Evolutionary conservation across 768 basidiomycete species (phyloP), one percentile per base, ranked within the genome.

Genomic region (Russula compacta): DNA sequence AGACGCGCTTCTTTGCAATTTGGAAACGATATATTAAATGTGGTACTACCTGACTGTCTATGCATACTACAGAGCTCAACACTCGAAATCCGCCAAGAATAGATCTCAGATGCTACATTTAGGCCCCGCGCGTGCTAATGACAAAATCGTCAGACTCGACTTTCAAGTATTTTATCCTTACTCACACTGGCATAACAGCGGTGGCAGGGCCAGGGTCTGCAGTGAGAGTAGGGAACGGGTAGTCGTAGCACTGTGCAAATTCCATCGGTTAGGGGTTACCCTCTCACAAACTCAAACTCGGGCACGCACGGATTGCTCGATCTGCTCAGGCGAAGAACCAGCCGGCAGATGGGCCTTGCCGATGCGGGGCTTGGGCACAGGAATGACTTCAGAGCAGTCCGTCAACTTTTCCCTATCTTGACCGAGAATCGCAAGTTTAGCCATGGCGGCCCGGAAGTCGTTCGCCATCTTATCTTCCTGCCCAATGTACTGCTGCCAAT

Each of bases 401-500:
- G 65, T 44, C 50, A 69, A 24, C 3, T 64, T 24, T 1, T 2
- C 1, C n/a, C 49, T 32, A 12, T 69, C 49, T 36, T 72, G 71
- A 10, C 72, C 73, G 48, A 73, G 67, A 53, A 70, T 58, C 24
- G 71, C 57, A 49, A 74, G 60, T 66, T 71, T 71, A 38, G 47
- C 59, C 70, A 74, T 71, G 17, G 68, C 70, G 4, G 65, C 65
- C 58, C 63, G 57, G 66, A 74, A 74, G 3, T 66, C 52, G 21
- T 51, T 49, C 52, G 53, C 58, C 66, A 74, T 68, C 62, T 63
- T 56, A 10, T 57, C 63, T 63, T 73, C 71, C 46, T 73, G 56
- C 55, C 69, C 61, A 55, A 71, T 67, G 59, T 71, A 68, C n/a
- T 61, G 66, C 65, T 73, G 73, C 73, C 73, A 74, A 46, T 66